Evolutionary conservation across 1,284 basidiomycete species (phyloP).

Genomic region (Fomitopsis palustris): DNA sequence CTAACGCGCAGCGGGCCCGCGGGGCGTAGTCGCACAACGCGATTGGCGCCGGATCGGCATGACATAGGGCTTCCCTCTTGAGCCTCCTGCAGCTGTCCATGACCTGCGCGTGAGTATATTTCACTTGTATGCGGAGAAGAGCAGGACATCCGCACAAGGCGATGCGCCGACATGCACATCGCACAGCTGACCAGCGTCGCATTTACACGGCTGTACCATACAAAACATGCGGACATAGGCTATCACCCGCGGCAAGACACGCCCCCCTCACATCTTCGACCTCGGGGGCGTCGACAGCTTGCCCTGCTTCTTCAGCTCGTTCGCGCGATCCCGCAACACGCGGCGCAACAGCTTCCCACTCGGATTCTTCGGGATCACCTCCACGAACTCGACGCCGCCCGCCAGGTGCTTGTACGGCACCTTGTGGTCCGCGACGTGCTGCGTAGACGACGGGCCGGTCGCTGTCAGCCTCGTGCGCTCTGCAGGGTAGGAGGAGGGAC

Average conservation of each 20-base stretch:
- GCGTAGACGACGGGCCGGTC: not conserved
- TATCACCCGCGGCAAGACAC: not conserved
- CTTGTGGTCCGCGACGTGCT: slow-evolving; percentile 73
- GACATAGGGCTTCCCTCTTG: too few relatives aligned
- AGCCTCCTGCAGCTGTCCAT: too few relatives aligned
- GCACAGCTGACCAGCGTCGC: too few relatives aligned
- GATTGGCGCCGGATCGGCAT: too few relatives aligned
- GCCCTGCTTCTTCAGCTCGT: slow-evolving; percentile 9
- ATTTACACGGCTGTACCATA: too few relatives aligned
- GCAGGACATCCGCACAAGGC: too few relatives aligned
- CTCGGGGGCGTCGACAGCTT: not conserved
- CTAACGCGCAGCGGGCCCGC: too few relatives aligned
- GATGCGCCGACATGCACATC: too few relatives aligned
- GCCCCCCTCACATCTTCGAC: slow-evolving; percentile 1
- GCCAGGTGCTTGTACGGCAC: slow-evolving; percentile 67
- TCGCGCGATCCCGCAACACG: slow-evolving; percentile 50
- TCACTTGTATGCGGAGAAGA: too few relatives aligned
- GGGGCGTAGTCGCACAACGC: too few relatives aligned
- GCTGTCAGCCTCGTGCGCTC: not conserved
- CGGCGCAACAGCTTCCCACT: slow-evolving; percentile 65
- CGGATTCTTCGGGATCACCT: slow-evolving; percentile 69
- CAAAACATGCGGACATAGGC: not conserved
- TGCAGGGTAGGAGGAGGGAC: slow-evolving; percentile 24
- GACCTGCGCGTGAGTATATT: too few relatives aligned
- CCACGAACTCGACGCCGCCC: slow-evolving; percentile 66